Base-by-base conservation (phyloP, 2,329 filamentous ascomycete species). In the Mycogone perniciosa region DNA sequence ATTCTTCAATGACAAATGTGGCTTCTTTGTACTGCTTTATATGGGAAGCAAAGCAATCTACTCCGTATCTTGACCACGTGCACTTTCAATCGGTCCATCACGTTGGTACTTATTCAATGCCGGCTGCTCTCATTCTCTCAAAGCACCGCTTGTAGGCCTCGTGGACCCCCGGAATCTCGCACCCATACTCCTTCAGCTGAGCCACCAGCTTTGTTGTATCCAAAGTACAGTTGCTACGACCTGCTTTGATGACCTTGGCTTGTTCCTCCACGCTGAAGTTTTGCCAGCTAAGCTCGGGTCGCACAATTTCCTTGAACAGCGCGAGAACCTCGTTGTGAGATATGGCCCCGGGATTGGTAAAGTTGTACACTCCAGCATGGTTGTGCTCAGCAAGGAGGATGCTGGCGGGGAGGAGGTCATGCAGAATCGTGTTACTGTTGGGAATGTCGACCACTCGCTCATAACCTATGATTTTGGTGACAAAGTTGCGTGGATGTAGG, bases 311-410 rank as follows among this genome's bases (percentile, higher is more conserved):
- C 59, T 76, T 77, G 69, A 85, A 85, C 39, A 86, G 69, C 2
- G 68, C 59, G 37, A 86, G 71, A 6, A 86, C 81, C 67, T 86
- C 81, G 64, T 86, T 86, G 68, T 86, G 82, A n/a, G 80, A 83
- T 63, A 86, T 85, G 56, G 81, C 79, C 9, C 82, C 83, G 0
- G 83, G 83, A 67, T 86, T 86, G 54, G 82, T 85, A 65, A 86
- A 85, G 70, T 86, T 86, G 68, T 82, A 85, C 57, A 86, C 71
- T 13, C 83, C 83, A 1, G 75, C 79, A 39, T 85, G 82, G 38
- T 71, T 68, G 66, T 83, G 74, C 64, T 84, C 78, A 30, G 82
- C 77, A 56, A 85, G 68, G 42, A 82, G 62, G 54, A 85, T 72
- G 2, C 80, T 76, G 9, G 76, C 76, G 8, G 83, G 83, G 20